phyloP scores from a whole-genome alignment of 345 rosid species.

The Punica granatum region DNA sequence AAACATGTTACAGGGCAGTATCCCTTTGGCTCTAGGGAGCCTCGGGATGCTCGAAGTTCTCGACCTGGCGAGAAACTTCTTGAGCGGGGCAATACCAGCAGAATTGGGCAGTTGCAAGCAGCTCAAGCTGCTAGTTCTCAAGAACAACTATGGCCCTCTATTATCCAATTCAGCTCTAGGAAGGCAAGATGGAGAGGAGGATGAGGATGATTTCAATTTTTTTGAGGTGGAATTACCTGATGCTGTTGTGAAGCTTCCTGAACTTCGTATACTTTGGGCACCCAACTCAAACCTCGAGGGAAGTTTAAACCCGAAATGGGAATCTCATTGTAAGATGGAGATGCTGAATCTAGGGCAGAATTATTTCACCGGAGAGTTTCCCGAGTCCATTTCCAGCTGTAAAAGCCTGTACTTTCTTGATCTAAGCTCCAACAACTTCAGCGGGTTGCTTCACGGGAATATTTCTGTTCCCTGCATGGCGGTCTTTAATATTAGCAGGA shows the following conservation, averaged over 20 bases:
- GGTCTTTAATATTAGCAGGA: conserved; percentile 31
- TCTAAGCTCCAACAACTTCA: conserved; percentile 40
- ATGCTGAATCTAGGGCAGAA: conserved; percentile 38
- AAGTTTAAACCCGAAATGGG: conserved; percentile 25
- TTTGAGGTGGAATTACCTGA: conserved; percentile 31
- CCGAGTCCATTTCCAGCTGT: conserved; percentile 21
- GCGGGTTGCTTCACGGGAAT: conserved; percentile 26
- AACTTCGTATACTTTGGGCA: conserved; percentile 35
- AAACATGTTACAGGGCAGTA: conserved; percentile 30
- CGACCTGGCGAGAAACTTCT: conserved; percentile 35
- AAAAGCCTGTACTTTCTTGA: conserved; percentile 35
- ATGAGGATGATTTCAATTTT: conserved; percentile 35
- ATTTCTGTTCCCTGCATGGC: conserved; percentile 34
- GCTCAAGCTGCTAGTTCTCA: conserved; percentile 33
- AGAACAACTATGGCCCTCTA: conserved; percentile 26
- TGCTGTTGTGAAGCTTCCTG: conserved; percentile 25
- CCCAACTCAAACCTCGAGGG: conserved; percentile 32
- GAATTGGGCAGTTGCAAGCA: conserved; percentile 29
- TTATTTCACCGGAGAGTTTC: conserved; percentile 28
- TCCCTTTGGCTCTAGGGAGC: conserved; percentile 26
- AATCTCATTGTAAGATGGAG: conserved; percentile 22
- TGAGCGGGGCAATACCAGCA: conserved; percentile 37
- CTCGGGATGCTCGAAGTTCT: conserved; percentile 36
- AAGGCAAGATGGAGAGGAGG: conserved; percentile 17
- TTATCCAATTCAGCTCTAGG: conserved; percentile 16